Conservation (phyloP, 169 alveolate genomes). For the Cryptosporidium sp. region DNA sequence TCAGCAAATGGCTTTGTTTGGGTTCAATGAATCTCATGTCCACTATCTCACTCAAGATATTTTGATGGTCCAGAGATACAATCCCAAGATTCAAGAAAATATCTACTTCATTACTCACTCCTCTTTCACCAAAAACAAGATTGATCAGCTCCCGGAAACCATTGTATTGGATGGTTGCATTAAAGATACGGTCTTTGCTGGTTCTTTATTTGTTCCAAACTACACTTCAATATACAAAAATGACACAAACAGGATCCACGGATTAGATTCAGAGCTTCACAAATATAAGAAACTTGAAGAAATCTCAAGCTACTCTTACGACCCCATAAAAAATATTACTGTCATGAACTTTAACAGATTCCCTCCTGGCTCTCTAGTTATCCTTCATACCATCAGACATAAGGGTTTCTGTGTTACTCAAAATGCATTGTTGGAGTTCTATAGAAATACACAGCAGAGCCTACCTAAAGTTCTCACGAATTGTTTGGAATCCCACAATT, state of each 20-base stretch:
- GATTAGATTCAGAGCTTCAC: slow-evolving; percentile 53
- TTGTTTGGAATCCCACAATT: slow-evolving; percentile 29
- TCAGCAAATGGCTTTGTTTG: slow-evolving; percentile 78
- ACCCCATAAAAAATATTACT: slow-evolving; percentile 27
- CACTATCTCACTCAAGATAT: slow-evolving; percentile 76
- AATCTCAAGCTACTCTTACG: slow-evolving; percentile 49
- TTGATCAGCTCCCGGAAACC: slow-evolving; percentile 30
- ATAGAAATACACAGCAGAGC: slow-evolving; percentile 10
- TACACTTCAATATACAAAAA: slow-evolving; percentile 47
- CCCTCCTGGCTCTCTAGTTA: slow-evolving; percentile 79
- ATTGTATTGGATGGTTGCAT: slow-evolving; percentile 60
- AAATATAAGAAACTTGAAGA: slow-evolving; percentile 32
- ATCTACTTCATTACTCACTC: slow-evolving; percentile 76
- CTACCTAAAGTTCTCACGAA: slow-evolving; percentile 35
- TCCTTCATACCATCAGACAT: slow-evolving; percentile 75
- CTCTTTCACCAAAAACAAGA: slow-evolving; percentile 41
- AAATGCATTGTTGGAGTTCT: slow-evolving; percentile 50
- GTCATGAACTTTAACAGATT: slow-evolving; percentile 71
- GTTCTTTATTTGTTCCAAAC: slow-evolving; percentile 68
- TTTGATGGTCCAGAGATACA: slow-evolving; percentile 75
- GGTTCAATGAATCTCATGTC: slow-evolving; percentile 76
- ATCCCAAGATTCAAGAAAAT: slow-evolving; percentile 78
- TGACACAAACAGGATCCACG: slow-evolving; percentile 73
- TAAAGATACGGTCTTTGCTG: slow-evolving; percentile 74
- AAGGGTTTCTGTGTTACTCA: slow-evolving; percentile 32